These are phyloP conservation scores for Syzygium malaccense DNA, from an alignment of 441 rosid genomes.

Conservation along the genomic window DNA sequence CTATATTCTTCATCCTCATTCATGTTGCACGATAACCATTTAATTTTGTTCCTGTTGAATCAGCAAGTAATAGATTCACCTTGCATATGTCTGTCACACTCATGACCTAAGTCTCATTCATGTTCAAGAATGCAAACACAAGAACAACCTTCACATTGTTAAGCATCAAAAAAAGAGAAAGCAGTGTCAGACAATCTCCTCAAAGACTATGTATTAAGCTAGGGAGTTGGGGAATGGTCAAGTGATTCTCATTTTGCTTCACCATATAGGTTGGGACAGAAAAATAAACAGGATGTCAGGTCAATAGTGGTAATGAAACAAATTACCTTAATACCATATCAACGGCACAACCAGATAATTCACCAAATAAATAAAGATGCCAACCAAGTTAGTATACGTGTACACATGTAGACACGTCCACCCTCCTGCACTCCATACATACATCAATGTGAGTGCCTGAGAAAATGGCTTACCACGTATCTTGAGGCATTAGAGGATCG, in stretches of 20 bases:
- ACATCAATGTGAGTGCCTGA: not conserved
- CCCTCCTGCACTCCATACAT: not conserved
- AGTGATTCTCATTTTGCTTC: not conserved
- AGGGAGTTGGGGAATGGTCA: not conserved
- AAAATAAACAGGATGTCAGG: not conserved
- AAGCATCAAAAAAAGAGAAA: not conserved
- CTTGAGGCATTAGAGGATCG: conserved; percentile 83
- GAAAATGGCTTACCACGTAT: conserved; percentile 65
- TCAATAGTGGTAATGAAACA: not conserved
- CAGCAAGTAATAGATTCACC: not conserved
- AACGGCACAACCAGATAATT: not conserved
- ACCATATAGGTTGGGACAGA: not conserved
- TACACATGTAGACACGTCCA: not conserved
- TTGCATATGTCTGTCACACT: not conserved
- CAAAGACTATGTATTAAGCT: not conserved
- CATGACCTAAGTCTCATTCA: not conserved
- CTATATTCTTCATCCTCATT: not conserved
- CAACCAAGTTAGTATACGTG: not conserved
- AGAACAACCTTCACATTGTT: not conserved
- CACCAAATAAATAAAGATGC: not conserved
- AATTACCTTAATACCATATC: not conserved
- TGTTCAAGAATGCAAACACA: not conserved
- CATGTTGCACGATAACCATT: not conserved
- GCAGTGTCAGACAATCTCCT: not conserved
- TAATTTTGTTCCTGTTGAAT: not conserved